Conservation (phyloP, 2,329 filamentous ascomycete genomes). For the Penicillium psychrosexuale region DNA sequence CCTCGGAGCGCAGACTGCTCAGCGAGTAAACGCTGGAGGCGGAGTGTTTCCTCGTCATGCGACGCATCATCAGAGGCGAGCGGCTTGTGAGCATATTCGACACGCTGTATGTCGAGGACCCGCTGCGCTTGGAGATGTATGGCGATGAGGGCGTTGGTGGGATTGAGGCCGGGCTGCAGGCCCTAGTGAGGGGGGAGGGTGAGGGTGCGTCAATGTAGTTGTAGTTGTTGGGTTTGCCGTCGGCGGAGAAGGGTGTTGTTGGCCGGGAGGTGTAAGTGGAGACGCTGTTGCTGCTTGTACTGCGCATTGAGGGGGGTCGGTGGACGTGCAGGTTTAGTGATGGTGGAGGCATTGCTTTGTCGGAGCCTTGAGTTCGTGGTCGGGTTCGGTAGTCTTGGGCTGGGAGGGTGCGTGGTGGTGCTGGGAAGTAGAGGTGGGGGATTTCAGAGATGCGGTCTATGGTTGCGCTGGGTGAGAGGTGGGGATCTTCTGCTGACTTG, state of each 20-base stretch:
- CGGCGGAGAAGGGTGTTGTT: slow-evolving; percentile 10
- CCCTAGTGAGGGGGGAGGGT: slow-evolving; percentile 14
- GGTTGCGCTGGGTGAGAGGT: slow-evolving; percentile 14
- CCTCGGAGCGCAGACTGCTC: slow-evolving; percentile 32
- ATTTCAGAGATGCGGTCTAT: slow-evolving; percentile 27
- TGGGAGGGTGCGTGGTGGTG: slow-evolving; percentile 16
- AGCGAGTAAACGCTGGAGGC: slow-evolving; percentile 26
- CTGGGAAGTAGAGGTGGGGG: slow-evolving; percentile 20
- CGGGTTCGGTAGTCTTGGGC: slow-evolving; percentile 25
- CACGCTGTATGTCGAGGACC: slow-evolving; percentile 24
- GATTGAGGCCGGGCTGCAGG: slow-evolving; percentile 18
- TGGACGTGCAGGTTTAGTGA: slow-evolving; percentile 9
- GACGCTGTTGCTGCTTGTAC: slow-evolving; percentile 22
- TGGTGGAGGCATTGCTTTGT: slow-evolving; percentile 14
- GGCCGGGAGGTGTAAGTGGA: slow-evolving; percentile 16
- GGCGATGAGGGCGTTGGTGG: slow-evolving; percentile 19
- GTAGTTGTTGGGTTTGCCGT: slow-evolving; percentile 8
- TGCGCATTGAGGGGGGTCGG: slow-evolving; percentile 27
- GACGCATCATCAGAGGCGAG: slow-evolving; percentile 23
- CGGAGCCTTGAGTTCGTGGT: slow-evolving; percentile 22
- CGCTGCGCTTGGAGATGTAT: slow-evolving; percentile 15
- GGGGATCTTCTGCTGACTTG: slow-evolving; percentile 1
- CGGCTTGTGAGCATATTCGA: slow-evolving; percentile 22
- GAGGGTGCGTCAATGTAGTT: slow-evolving; percentile 9
- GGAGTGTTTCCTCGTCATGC: slow-evolving; percentile 29